Base-by-base conservation (phyloP, 2,329 filamentous ascomycete genomes). In the Nannizziopsis barbatae region DNA sequence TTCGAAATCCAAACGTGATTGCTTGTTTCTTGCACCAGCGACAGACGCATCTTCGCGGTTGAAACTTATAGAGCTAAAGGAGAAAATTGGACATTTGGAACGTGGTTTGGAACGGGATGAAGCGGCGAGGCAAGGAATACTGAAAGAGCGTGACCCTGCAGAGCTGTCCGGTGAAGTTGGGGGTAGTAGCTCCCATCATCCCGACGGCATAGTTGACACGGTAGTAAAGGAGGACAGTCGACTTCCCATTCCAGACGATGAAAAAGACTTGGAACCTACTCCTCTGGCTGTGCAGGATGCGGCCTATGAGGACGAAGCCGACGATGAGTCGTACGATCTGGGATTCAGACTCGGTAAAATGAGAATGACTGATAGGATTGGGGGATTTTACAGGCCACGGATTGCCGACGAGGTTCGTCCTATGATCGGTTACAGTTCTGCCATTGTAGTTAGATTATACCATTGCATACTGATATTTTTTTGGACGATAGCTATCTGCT, bases 1-100 rank as follows among this genome's bases (percentile, higher is more conserved):
- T 55, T 56, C 63, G 52, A 75, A 73, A 58, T 70, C 71, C 41
- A 65, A 62, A 17, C 70, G 74, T 18, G 73, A 76, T 15, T 79
- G 76, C 56, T 60, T 84, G 33, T 86, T 84, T 59, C 72, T 86
- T 32, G 77, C 79, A 1, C 75, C 79, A 0, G 75, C 79, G 17
- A 69, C 84, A n/a, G 83, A 87, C 62, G 75, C 82, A 52, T 77
- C 77, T 6, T 79, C 79, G 46, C 81, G 85, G 63, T 72, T 81
- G 56, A 81, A 80, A 56, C 71, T 88, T 47, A 83, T 81, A 3
- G 81, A 86, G 58, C 81, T 88, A 62, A 88, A 88, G 66, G 84
- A 88, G 62, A 82, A 83, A 64, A 84, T 87, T 64, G 83, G 82
- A 20, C 78, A 76, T 7, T 66, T 87, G 14, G 84, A 87, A 65